Evolutionary conservation across 306 rosid species (phyloP).

Genomic region (Styphnolobium japonicum): DNA sequence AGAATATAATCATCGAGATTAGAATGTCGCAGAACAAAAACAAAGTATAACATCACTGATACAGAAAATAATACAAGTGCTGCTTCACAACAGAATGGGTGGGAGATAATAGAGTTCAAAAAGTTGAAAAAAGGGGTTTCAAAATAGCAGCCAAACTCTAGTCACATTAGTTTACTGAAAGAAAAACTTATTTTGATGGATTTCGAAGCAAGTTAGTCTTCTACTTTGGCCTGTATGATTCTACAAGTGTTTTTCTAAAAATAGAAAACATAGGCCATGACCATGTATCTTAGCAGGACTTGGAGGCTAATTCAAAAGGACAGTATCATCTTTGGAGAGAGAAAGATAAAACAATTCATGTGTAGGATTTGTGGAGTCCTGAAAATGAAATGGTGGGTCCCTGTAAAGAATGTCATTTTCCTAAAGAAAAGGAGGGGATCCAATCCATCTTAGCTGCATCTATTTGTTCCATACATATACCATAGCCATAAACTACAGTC

Average conservation of each 20-base stretch:
- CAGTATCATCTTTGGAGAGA: neutral
- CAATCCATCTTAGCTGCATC: neutral
- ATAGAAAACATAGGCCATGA: neutral
- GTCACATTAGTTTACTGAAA: neutral
- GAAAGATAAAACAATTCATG: neutral
- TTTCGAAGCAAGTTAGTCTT: neutral
- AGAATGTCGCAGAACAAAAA: neutral
- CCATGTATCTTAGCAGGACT: neutral
- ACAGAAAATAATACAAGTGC: neutral
- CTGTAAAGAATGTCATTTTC: neutral
- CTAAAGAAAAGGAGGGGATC: neutral
- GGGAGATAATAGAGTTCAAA: neutral
- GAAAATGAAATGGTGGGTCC: neutral
- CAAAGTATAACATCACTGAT: neutral
- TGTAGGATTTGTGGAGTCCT: neutral
- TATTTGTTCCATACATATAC: neutral
- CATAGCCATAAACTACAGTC: neutral
- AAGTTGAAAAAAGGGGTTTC: neutral
- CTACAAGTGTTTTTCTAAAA: neutral
- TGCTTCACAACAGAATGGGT: neutral
- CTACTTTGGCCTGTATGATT: conserved; percentile 1
- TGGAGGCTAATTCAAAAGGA: neutral
- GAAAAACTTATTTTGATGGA: conserved; percentile 2
- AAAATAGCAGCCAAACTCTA: neutral
- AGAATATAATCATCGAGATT: neutral